A percentile compares a stretch with the other conserved stretches of the same genome.
Evolutionary conservation across 441 rosid genomes (phyloP).

Genomic region (Gossypium gossypioides): DNA sequence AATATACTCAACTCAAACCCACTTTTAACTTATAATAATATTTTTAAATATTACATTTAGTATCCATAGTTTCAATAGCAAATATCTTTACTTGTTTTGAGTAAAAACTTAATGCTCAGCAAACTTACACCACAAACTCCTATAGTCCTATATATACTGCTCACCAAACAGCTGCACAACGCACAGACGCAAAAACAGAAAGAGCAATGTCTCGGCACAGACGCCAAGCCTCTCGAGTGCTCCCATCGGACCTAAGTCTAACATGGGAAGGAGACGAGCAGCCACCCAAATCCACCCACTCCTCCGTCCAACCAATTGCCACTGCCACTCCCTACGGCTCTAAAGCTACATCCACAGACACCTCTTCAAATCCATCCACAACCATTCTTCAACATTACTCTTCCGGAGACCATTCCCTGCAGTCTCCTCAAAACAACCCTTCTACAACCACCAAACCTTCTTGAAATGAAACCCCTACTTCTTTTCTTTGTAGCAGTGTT

Average conservation of each 20-base stretch:
- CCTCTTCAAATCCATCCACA: neutral
- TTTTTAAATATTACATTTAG: too few species aligned
- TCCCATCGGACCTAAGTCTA: neutral
- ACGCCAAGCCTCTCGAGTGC: constrained; percentile 15
- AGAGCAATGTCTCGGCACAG: neutral
- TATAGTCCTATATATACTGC: neutral
- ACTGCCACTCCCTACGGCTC: neutral
- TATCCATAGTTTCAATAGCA: too few species aligned
- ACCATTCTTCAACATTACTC: neutral
- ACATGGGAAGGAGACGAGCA: neutral
- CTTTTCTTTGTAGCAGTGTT: neutral
- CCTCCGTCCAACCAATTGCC: neutral
- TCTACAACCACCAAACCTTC: neutral
- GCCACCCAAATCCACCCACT: neutral
- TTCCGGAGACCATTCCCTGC: neutral
- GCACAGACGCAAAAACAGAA: neutral
- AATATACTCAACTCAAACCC: too few species aligned
- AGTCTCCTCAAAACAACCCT: neutral
- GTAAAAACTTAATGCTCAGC: too few species aligned
- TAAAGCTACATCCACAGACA: neutral
- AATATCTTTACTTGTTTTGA: too few species aligned
- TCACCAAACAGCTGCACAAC: neutral
- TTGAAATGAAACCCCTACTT: neutral
- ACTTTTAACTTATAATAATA: too few species aligned
- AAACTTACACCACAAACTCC: neutral